These are phyloP conservation scores for Cladophialophora chaetospira DNA, from an alignment of 2,329 filamentous ascomycete genomes.

Conservation along the genomic window DNA sequence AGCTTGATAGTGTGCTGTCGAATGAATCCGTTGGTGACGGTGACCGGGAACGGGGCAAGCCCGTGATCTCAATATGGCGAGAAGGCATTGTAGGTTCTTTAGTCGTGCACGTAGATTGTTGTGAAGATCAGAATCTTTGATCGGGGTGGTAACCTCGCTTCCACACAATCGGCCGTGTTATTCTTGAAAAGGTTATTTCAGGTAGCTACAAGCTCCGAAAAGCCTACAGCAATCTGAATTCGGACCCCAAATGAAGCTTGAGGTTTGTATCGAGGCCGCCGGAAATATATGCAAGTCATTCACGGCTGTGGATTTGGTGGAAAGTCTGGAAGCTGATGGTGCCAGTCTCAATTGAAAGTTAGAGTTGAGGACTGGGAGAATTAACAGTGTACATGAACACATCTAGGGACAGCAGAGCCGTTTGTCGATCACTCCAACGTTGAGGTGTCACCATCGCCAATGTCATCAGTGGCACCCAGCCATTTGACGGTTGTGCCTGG, in stretches of 20 bases:
- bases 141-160: not conserved
- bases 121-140: not conserved
- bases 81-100: conserved; percentile 11
- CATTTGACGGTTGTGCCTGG: not conserved
- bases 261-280: not conserved
- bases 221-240: too few species aligned
- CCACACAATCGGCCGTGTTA: not conserved
- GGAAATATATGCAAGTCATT: not conserved
- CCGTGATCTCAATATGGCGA: not conserved
- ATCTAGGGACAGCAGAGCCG: not conserved
- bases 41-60: conserved; percentile 13
- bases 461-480: not conserved
- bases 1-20: conserved; percentile 16
- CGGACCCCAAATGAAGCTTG: too few species aligned
- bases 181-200: not conserved
- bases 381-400: not conserved
- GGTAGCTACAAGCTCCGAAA: too few species aligned
- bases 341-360: conserved; percentile 1
- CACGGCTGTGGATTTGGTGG: not conserved
- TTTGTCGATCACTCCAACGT: not conserved
- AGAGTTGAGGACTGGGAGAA: not conserved
- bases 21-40: conserved; percentile 22
- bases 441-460: not conserved
- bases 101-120: not conserved
- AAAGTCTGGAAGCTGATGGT: not conserved